These are phyloP conservation scores for Spathaspora passalidarum DNA, from an alignment of 805 yeast genomes.

Conservation along the genomic window DNA sequence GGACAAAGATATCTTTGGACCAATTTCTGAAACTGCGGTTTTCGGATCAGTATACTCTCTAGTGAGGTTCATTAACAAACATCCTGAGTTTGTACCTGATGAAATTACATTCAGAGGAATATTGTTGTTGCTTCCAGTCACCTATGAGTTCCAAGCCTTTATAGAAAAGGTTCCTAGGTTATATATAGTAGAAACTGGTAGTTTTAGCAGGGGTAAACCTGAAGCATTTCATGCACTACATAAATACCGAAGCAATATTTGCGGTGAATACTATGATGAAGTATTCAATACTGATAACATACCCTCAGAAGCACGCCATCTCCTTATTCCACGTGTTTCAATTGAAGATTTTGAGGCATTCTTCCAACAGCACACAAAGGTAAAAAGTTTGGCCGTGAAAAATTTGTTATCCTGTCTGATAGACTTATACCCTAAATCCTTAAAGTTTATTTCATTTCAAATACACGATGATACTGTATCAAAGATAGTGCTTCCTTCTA, in stretches of 20 bases:
- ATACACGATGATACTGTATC: not conserved
- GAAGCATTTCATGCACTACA: not conserved
- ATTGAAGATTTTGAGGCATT: not conserved
- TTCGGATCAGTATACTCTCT: conserved; percentile 1
- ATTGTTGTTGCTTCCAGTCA: not conserved
- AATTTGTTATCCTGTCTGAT: not conserved
- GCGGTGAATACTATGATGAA: not conserved
- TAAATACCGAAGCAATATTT: not conserved
- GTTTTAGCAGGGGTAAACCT: not conserved
- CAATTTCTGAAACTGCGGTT: not conserved
- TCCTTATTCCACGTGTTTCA: not conserved
- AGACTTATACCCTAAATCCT: not conserved
- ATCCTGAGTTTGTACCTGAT: not conserved
- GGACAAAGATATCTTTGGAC: too few species aligned
- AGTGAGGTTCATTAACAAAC: not conserved
- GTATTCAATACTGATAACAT: not conserved
- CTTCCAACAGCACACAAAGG: not conserved
- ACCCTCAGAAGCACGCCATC: not conserved
- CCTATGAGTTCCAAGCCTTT: not conserved
- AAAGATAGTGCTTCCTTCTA: not conserved
- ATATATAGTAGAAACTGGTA: not conserved
- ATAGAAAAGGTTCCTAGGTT: not conserved
- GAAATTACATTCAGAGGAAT: not conserved
- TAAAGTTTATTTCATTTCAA: not conserved
- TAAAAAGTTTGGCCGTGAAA: not conserved